A percentile compares a stretch with the other conserved stretches of the same genome.
phyloP scores from a whole-genome alignment of 2,329 filamentous ascomycete genomes.

The Fusarium buxicola region DNA sequence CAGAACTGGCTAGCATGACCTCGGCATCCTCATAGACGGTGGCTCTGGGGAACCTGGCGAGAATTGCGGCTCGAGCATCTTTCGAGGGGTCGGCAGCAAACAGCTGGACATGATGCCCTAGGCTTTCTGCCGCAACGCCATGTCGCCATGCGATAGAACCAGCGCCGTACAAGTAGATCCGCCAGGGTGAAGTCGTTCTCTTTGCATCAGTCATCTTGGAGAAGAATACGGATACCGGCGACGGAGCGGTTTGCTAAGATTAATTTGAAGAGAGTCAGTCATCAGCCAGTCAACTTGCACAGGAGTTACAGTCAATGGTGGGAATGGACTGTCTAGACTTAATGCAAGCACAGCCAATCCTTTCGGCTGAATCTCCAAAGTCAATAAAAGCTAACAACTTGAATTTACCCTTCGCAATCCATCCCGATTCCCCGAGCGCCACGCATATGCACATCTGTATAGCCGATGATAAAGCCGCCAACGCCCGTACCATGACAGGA shows the following conservation, averaged over 20 bases:
- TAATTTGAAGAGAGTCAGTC: background rate
- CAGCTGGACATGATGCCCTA: slow-evolving; percentile 10
- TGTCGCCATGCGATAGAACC: slow-evolving; percentile 28
- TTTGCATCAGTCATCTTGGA: slow-evolving; percentile 5
- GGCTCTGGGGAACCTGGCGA: slow-evolving; percentile 18
- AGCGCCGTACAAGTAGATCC: slow-evolving; percentile 22
- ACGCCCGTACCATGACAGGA: background rate
- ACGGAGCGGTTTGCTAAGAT: background rate
- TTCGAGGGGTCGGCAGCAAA: slow-evolving; percentile 24
- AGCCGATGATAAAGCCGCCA: background rate
- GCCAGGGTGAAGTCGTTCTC: slow-evolving; percentile 1
- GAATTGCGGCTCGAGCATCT: slow-evolving; percentile 13
- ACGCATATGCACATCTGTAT: slow-evolving; percentile 10
- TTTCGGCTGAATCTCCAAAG: background rate
- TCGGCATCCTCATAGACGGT: slow-evolving; percentile 20
- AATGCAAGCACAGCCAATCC: background rate
- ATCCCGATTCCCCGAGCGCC: slow-evolving; percentile 12
- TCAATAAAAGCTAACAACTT: background rate
- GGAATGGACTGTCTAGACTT: background rate
- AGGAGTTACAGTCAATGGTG: background rate
- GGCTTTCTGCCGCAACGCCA: slow-evolving; percentile 15
- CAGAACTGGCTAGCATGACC: slow-evolving; percentile 16
- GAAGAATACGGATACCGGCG: background rate
- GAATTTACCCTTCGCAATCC: slow-evolving; percentile 18
- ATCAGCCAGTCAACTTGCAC: background rate